Evolutionary conservation across 352 stramenopile genomes (phyloP), one percentile per base, ranked within the genome.

Genomic region (Globisporangium cederbergense): DNA sequence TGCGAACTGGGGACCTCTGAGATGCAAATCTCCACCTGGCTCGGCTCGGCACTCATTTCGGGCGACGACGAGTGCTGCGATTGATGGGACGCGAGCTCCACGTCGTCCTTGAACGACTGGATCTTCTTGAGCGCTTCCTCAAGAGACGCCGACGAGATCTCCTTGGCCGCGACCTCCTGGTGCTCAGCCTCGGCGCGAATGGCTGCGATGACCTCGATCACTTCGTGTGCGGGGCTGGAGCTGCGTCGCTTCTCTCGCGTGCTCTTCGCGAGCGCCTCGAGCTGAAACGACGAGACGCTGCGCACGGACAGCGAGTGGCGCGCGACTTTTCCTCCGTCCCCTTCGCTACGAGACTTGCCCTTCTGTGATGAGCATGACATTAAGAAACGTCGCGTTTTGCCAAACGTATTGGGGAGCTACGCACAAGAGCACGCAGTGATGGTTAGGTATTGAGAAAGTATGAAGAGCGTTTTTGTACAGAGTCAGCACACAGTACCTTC

Each of bases 61-160:
- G 22, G 59, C 13, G 59, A 51, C n/a, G 56, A 62, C 11, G 36
- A 42, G 9, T 62, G 56, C 18, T 28, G 45, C 25, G 49, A 65
- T 22, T 65, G 49, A 13, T 65, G 59, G 42, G 58, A 55, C 59
- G 56, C 53, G 62, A 69, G 28, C 14, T 68, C 25, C 36, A 78
- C 28, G 34, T 80, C 73, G 14, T 58, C 46, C 25, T 61, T 64
- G 8, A 76, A 20, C 16, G 72, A 59, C 13, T 80, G 66, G 45
- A 81, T 81, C 38, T 73, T 80, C 32, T 73, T 67, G 25, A 84
- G 32, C 18, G 76, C 76, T 18, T 84, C 70, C 1, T 77, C 73
- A 7, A 76, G 75, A 0, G 73, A 73, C 2, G 14, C 64, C 14
- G 58, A 43, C 1, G 64, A 60, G 20, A 75, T 70, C 43, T 70